Conservation (phyloP, 768 basidiomycete genomes). For the Xerocomus spinulosus region DNA sequence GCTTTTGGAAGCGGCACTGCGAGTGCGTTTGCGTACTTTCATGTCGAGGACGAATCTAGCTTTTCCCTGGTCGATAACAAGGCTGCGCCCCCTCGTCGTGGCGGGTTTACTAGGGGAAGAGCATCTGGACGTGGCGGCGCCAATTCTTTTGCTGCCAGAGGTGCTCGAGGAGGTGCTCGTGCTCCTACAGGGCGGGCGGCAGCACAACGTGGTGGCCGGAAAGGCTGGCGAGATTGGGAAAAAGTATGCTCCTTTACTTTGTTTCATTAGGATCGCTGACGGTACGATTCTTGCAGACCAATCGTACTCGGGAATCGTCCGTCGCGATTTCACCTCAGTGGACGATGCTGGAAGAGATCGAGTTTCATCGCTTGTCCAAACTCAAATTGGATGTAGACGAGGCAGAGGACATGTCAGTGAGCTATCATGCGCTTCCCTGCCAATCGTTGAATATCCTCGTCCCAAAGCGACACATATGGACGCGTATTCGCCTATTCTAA, state of each 20-base stretch:
- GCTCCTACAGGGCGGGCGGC: constrained; percentile 43
- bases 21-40: constrained; percentile 94
- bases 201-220: constrained; percentile 39
- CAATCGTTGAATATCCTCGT: constrained; percentile 6
- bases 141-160: constrained; percentile 38
- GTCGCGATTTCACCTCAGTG: constrained; percentile 90
- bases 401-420: constrained; percentile 78
- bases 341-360: constrained; percentile 96
- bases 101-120: constrained; percentile 57
- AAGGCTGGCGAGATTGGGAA: constrained; percentile 93
- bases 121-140: constrained; percentile 36
- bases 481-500: constrained; percentile 92
- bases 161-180: constrained; percentile 42
- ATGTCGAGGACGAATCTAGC: constrained; percentile 95
- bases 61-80: constrained; percentile 97
- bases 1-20: constrained; percentile 89
- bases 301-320: constrained; percentile 85
- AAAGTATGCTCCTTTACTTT: constrained; percentile 50
- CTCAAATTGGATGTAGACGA: constrained; percentile 92
- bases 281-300: constrained; percentile 45
- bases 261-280: neutral
- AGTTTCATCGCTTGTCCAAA: constrained; percentile 89
- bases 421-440: neutral
- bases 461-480: constrained; percentile 73
- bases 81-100: constrained; percentile 61